These are phyloP conservation scores for Colletotrichum siamense DNA, from an alignment of 2,329 filamentous ascomycete genomes.

Conservation along the genomic window DNA sequence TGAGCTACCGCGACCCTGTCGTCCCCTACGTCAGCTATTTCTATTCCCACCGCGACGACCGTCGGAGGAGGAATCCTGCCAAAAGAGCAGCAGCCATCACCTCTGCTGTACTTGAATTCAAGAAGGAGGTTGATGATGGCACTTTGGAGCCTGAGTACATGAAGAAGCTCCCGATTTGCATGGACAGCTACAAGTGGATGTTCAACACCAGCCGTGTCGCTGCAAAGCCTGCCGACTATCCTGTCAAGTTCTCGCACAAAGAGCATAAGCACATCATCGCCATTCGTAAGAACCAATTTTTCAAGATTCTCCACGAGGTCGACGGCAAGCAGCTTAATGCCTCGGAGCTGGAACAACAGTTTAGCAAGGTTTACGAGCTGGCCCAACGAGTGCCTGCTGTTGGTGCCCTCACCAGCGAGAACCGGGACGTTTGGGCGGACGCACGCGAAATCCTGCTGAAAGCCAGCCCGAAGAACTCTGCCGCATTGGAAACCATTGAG, in stretches of 20 bases:
- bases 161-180: slow-evolving; percentile 96
- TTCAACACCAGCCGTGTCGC: slow-evolving; percentile 93
- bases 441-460: slow-evolving; percentile 78
- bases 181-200: slow-evolving; percentile 99
- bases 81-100: slow-evolving; percentile 93
- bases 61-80: slow-evolving; percentile 82
- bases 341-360: slow-evolving; percentile 88
- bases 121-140: slow-evolving; percentile 84
- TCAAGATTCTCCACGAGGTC: slow-evolving; percentile 85
- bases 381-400: slow-evolving; percentile 76
- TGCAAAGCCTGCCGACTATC: slow-evolving; percentile 80
- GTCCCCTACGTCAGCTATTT: slow-evolving; percentile 99
- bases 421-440: slow-evolving; percentile 92
- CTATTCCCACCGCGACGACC: slow-evolving; percentile 96
- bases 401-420: slow-evolving; percentile 86
- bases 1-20: slow-evolving; percentile 91
- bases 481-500: slow-evolving; percentile 81
- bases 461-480: slow-evolving; percentile 80
- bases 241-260: slow-evolving; percentile 76
- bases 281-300: slow-evolving; percentile 96
- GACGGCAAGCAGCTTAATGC: slow-evolving; percentile 86
- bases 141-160: slow-evolving; percentile 97
- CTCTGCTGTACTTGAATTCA: slow-evolving; percentile 88
- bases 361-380: slow-evolving; percentile 81
- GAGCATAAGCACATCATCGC: slow-evolving; percentile 88